Percentiles rank a stretch among this genome's conserved stretches.
Conservation (phyloP, 2,329 filamentous ascomycete genomes). For the Fusarium tuaranense region DNA sequence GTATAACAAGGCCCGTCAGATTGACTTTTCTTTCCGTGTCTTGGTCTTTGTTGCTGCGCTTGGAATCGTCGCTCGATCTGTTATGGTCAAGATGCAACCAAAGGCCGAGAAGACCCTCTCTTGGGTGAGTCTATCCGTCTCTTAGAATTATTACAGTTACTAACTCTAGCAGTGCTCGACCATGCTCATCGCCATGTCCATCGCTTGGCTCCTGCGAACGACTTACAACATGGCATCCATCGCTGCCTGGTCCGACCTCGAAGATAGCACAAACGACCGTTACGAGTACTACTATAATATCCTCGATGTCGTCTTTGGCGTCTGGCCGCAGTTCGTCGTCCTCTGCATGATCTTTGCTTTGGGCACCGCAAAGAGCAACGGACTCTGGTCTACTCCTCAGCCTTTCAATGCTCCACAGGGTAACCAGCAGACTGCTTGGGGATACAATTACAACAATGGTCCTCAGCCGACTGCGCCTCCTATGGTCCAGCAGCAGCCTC, state of each 20-base stretch:
- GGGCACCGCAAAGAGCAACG: constrained; percentile 40
- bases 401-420: constrained; percentile 21
- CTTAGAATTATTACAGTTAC: background rate
- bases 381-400: constrained; percentile 43
- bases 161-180: constrained; percentile 32
- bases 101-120: constrained; percentile 22
- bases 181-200: constrained; percentile 38
- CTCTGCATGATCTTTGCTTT: constrained; percentile 44
- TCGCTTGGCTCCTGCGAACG: constrained; percentile 42
- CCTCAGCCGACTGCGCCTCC: constrained; percentile 11
- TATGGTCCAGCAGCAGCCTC: constrained; percentile 14
- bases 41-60: constrained; percentile 35
- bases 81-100: constrained; percentile 37
- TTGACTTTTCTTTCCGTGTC: constrained; percentile 26
- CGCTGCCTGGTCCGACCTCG: constrained; percentile 16
- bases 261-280: background rate
- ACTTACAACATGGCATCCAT: constrained; percentile 39
- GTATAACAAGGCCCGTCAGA: background rate
- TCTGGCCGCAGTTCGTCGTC: constrained; percentile 43
- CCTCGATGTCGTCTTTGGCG: constrained; percentile 38
- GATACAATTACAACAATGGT: constrained; percentile 25
- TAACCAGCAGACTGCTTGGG: constrained; percentile 33
- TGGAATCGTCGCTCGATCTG: constrained; percentile 12
- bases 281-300: constrained; percentile 30
- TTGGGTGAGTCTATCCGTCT: constrained; percentile 20